Percentiles rank a stretch among this genome's conserved stretches.
Evolutionary conservation across 129 eudicot genomes (phyloP).

Genomic region (Pulicaria dysenterica): DNA sequence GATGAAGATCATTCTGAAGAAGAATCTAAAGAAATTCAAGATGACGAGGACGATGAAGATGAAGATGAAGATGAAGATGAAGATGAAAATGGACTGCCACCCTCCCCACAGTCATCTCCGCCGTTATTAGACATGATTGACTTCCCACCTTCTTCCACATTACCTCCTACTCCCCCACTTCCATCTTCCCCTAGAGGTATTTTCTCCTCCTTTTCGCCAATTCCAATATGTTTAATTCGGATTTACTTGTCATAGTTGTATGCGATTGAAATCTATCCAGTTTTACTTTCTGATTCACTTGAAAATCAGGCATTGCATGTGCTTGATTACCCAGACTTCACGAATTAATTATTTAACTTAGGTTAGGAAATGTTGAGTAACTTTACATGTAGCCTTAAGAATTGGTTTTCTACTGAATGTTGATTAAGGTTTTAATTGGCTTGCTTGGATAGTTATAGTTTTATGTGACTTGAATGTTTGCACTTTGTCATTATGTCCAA

Average conservation of each 20-base stretch:
- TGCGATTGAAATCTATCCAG: not conserved
- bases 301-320: not conserved
- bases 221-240: not conserved
- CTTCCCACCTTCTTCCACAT: slow-evolving; percentile 32
- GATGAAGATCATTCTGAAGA: slow-evolving; percentile 27
- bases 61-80: slow-evolving; percentile 23
- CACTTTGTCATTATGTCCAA: not conserved
- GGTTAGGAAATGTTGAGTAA: not conserved
- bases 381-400: not conserved
- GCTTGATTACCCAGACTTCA: not conserved
- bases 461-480: not conserved
- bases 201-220: not conserved
- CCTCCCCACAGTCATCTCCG: slow-evolving; percentile 17
- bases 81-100: slow-evolving; percentile 25
- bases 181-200: slow-evolving; percentile 31
- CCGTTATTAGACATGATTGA: slow-evolving; percentile 25
- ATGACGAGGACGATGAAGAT: slow-evolving; percentile 9
- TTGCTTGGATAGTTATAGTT: not conserved
- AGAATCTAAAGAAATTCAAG: slow-evolving; percentile 14
- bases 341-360: not conserved
- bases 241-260: not conserved
- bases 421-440: not conserved
- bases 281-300: not conserved
- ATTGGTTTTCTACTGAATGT: not conserved
- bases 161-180: slow-evolving; percentile 44